A percentile compares a stretch with the other conserved stretches of the same genome.
Evolutionary conservation across 352 stramenopile species (phyloP).

Genomic region (Pythium utonaiense): DNA sequence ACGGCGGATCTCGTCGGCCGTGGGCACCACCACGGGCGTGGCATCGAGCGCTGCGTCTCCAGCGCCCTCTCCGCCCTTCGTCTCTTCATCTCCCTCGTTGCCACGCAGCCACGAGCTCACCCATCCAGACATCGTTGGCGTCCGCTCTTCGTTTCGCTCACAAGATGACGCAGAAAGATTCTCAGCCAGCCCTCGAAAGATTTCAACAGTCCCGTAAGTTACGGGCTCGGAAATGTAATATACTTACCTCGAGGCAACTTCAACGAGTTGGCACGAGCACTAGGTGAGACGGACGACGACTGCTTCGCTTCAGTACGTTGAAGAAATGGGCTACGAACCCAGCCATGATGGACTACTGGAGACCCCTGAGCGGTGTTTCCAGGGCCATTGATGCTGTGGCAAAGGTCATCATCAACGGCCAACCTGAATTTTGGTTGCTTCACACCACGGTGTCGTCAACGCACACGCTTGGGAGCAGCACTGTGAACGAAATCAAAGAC

Average conservation of each 20-base stretch:
- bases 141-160: not conserved
- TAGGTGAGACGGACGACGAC: too few species aligned
- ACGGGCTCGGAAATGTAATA: not conserved
- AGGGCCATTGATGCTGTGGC: too few species aligned
- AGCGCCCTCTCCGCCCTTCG: slow-evolving; percentile 14
- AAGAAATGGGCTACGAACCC: too few species aligned
- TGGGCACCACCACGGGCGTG: slow-evolving; percentile 22
- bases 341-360: too few species aligned
- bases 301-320: too few species aligned
- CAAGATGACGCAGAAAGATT: not conserved
- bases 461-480: too few species aligned
- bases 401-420: too few species aligned
- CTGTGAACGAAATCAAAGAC: too few species aligned
- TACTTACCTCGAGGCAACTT: not conserved
- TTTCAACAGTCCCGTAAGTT: not conserved
- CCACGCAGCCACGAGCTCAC: slow-evolving; percentile 28
- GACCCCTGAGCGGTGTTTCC: too few species aligned
- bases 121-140: slow-evolving; percentile 25
- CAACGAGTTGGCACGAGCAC: not conserved
- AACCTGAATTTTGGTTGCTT: too few species aligned
- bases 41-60: not conserved
- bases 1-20: slow-evolving; percentile 31
- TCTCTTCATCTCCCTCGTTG: slow-evolving; percentile 27
- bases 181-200: not conserved
- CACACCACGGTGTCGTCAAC: too few species aligned